Evolutionary conservation across 768 basidiomycete genomes (phyloP), one percentile per base, ranked within the genome.

Genomic region (Cyclocybe cylindracea): DNA sequence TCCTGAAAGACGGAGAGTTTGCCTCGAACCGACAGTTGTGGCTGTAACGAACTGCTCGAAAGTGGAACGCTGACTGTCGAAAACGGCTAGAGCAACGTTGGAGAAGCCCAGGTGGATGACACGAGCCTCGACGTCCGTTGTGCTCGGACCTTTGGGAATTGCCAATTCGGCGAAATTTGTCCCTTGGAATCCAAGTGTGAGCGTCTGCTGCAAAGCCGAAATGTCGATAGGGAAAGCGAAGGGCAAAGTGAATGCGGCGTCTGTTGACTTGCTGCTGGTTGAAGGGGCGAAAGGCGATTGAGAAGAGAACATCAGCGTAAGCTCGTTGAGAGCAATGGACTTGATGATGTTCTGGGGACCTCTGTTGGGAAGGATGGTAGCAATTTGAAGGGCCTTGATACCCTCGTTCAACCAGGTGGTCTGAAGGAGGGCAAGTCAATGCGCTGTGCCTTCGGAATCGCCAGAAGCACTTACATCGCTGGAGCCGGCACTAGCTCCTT

Each of bases 361-460:
- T 44, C 72, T 78, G 58, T 85, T 85, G 3, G 86, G 87, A 33
- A 90, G 72, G 19, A 79, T 70, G 0, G 87, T 80, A 5, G 72
- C 72, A 2, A 90, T 74, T 46, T 75, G 69, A 11, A 90, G 78
- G 29, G 73, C 72, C 66, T 85, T 80, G 63, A 90, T 87, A 19
- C 80, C 88, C 44, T 83, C 78, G 58, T 88, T 87, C 18, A 90
- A 69, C 88, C 87, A 90, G 4, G 80, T 78, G 10, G 85, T 85
- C 84, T 86, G 51, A 8, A 7, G 52, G 39, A 31, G n/a, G 24
- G 24, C 5, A 16, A 19, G 36, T 44, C 16, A 57, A 24, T 35
- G 35, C 18, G 38, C 9, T 8, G 10, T 7, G 14, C n/a, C n/a
- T 13, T 35, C 14, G 53, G 18, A 19, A 39, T 36, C 48, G 45